A percentile compares a stretch with the other conserved stretches of the same genome.
Evolutionary conservation across 2,329 filamentous ascomycete genomes (phyloP).

Genomic region (Graphiopsis chlorocephala): DNA sequence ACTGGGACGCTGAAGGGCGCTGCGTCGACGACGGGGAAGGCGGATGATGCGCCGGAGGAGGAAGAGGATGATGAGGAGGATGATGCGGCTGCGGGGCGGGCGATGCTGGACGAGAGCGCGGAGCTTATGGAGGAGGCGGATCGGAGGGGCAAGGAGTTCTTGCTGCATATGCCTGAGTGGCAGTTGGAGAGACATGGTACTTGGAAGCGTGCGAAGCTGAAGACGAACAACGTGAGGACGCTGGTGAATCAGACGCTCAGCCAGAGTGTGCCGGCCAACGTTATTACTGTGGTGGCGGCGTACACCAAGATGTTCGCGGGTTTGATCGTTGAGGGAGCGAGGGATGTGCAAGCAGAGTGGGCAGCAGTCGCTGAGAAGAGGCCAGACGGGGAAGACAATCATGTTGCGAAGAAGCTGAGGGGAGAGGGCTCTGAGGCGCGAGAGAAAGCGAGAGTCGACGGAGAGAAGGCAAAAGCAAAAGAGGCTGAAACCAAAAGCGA

Average conservation of each 20-base stretch:
- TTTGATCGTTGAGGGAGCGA: constrained; percentile 70
- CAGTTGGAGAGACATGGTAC: constrained; percentile 69
- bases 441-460: constrained; percentile 12
- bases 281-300: constrained; percentile 71
- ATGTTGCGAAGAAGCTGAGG: constrained; percentile 34
- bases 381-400: constrained; percentile 46
- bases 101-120: constrained; percentile 28
- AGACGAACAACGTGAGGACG: constrained; percentile 67
- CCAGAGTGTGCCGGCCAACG: constrained; percentile 70
- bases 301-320: constrained; percentile 76
- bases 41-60: constrained; percentile 39
- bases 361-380: constrained; percentile 51
- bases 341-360: constrained; percentile 64
- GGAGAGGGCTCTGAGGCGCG: constrained; percentile 21
- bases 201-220: constrained; percentile 67
- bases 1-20: constrained; percentile 39
- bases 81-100: constrained; percentile 49
- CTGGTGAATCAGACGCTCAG: constrained; percentile 79
- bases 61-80: constrained; percentile 54
- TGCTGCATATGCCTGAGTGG: constrained; percentile 55
- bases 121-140: constrained; percentile 7
- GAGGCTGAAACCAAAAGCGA: constrained; percentile 19
- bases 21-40: constrained; percentile 1
- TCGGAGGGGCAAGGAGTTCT: constrained; percentile 39
- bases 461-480: constrained; percentile 36